A percentile compares a stretch with the other conserved stretches of the same genome.
phyloP scores from a whole-genome alignment of 148 eudicot genomes.

The Fallopia convolvulus region DNA sequence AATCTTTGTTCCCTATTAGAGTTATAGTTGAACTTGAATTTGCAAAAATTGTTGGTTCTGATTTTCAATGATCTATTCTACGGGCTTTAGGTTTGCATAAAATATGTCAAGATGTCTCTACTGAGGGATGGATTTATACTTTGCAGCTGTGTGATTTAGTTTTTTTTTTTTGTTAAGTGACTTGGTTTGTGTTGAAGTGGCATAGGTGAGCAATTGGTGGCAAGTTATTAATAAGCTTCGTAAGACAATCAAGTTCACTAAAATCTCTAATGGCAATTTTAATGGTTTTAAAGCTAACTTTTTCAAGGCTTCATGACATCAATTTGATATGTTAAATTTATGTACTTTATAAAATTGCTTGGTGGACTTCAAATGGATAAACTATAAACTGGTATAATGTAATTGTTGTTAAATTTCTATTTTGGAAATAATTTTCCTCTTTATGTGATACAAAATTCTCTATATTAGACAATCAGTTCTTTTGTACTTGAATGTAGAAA shows the following conservation, averaged over 20 bases:
- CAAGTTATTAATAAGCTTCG: not conserved
- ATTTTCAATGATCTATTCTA: not conserved
- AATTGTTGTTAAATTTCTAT: not conserved
- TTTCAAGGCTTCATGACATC: not conserved
- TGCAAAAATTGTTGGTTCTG: not conserved
- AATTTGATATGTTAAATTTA: not conserved
- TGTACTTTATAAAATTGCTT: not conserved
- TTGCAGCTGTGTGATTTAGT: not conserved
- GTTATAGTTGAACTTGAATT: not conserved
- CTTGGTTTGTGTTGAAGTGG: not conserved
- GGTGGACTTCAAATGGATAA: not conserved
- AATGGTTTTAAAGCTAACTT: not conserved
- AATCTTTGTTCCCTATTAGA: not conserved
- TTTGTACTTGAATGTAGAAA: not conserved
- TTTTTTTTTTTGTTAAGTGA: not conserved
- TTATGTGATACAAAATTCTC: not conserved
- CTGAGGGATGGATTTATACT: not conserved
- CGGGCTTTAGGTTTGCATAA: not conserved
- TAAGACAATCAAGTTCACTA: not conserved
- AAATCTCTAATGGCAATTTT: not conserved
- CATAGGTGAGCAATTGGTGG: not conserved
- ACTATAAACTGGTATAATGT: not conserved
- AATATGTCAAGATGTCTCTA: not conserved
- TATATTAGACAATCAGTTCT: not conserved
- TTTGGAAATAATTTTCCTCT: not conserved